Percentiles rank a stretch among this genome's conserved stretches.
phyloP scores from a whole-genome alignment of 129 eudicot genomes.

The Pseudognaphalium luteoalbum region DNA sequence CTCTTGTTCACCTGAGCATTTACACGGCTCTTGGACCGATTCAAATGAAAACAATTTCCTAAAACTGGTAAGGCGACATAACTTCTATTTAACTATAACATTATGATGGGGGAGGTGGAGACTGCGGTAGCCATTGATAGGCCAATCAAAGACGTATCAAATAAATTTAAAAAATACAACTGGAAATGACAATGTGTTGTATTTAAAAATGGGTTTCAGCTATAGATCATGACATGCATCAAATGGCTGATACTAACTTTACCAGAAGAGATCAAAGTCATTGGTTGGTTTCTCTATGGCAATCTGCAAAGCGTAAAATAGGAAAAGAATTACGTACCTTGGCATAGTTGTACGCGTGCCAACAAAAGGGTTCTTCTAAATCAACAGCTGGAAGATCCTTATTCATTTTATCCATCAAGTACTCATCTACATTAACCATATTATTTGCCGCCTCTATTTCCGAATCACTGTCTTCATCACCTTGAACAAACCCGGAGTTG shows the following conservation, averaged over 20 bases:
- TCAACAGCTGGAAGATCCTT: conserved; percentile 85
- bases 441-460: conserved; percentile 63
- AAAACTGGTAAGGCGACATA: no score
- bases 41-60: no score
- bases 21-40: no score
- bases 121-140: no score
- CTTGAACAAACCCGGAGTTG: conserved; percentile 46
- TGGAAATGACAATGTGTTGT: no score
- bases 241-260: background rate
- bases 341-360: conserved; percentile 95
- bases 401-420: conserved; percentile 81
- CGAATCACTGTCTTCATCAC: conserved; percentile 86
- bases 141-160: no score
- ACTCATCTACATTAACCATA: conserved; percentile 80
- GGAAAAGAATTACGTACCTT: conserved; percentile 43
- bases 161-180: no score
- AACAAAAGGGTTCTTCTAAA: conserved; percentile 92
- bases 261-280: background rate
- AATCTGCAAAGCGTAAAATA: conserved; percentile 1
- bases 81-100: no score
- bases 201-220: no score
- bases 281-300: background rate
- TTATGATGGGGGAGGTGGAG: no score
- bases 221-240: background rate
- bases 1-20: background rate